These are phyloP conservation scores for Xylariales sp. DNA, from an alignment of 2,329 filamentous ascomycete species.

Conservation along the genomic window DNA sequence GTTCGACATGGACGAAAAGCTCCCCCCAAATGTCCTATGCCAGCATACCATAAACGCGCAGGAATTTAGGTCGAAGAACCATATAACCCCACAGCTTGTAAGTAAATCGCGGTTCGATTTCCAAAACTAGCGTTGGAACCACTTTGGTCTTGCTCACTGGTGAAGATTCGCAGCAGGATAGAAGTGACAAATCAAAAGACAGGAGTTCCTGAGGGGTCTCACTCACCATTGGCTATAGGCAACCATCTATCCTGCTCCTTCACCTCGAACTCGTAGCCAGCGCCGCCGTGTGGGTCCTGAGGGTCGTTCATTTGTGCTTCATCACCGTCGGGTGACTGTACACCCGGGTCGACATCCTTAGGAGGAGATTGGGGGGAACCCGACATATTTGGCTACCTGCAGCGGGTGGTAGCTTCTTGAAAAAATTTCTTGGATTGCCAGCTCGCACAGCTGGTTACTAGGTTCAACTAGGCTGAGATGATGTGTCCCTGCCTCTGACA, in stretches of 20 bases:
- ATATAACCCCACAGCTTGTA: conserved; percentile 13
- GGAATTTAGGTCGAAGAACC: too few relatives aligned
- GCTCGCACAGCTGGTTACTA: conserved; percentile 50
- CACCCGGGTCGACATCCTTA: conserved; percentile 91
- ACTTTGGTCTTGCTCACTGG: too few relatives aligned
- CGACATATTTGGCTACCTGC: conserved; percentile 86
- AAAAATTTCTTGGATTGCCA: conserved; percentile 51
- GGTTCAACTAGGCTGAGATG: conserved; percentile 35
- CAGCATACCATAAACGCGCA: too few relatives aligned
- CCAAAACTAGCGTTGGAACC: too few relatives aligned
- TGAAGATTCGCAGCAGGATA: conserved; percentile 24
- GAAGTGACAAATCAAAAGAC: conserved; percentile 42
- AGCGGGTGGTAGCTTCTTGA: conserved; percentile 60
- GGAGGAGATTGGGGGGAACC: conserved; percentile 79
- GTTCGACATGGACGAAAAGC: conserved; percentile 50
- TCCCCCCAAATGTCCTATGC: too few relatives aligned
- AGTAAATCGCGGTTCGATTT: conserved; percentile 23
- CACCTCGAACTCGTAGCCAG: conserved; percentile 92
- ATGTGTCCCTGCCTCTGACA: conserved; percentile 56
- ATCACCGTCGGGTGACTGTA: conserved; percentile 81
- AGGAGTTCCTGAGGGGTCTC: conserved; percentile 28
- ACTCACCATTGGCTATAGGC: conserved; percentile 99
- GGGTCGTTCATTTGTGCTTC: conserved; percentile 90
- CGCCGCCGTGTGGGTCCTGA: conserved; percentile 72
- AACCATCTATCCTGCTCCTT: conserved; percentile 99